phyloP scores from a whole-genome alignment of 2,329 filamentous ascomycete genomes.

The Trichoderma sp. region DNA sequence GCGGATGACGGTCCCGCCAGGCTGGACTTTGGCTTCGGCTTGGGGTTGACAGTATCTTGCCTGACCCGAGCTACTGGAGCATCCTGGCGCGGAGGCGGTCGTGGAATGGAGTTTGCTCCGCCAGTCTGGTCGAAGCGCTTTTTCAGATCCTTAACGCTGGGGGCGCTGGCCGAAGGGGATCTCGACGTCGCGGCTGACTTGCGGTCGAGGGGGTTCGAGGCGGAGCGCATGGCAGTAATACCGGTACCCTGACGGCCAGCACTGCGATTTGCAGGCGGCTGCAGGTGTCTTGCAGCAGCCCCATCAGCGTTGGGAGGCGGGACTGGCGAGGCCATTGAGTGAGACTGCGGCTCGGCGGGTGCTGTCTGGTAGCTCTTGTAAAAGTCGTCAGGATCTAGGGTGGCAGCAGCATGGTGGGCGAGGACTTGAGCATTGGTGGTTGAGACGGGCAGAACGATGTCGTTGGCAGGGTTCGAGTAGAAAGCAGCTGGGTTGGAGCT shows the following conservation, averaged over 20 bases:
- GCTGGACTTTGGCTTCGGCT: constrained; percentile 27
- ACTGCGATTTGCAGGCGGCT: constrained; percentile 39
- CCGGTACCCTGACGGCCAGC: constrained; percentile 37
- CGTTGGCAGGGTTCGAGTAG: constrained; percentile 16
- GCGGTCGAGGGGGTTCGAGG: constrained; percentile 54
- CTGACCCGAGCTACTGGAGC: constrained; percentile 32
- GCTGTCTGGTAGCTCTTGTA: constrained; percentile 48
- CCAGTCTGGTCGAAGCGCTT: constrained; percentile 71
- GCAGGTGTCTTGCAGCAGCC: constrained; percentile 46
- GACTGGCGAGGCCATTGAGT: constrained; percentile 38
- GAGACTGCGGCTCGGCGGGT: constrained; percentile 35
- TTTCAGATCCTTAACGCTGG: constrained; percentile 78
- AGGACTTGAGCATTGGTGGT: constrained; percentile 22
- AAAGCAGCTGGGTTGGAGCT: neutral
- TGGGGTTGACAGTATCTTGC: constrained; percentile 33
- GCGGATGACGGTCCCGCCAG: constrained; percentile 27
- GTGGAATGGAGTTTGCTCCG: constrained; percentile 34
- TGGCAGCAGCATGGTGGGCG: constrained; percentile 38
- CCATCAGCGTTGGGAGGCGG: constrained; percentile 50
- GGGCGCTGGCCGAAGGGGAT: constrained; percentile 41
- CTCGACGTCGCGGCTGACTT: constrained; percentile 33
- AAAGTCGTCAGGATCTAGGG: constrained; percentile 53
- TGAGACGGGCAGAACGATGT: neutral
- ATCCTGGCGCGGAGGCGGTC: constrained; percentile 35
- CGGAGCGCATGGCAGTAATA: constrained; percentile 43